These are phyloP conservation scores for Nannizzia gypsea DNA, from an alignment of 2,329 filamentous ascomycete genomes.

Conservation along the genomic window DNA sequence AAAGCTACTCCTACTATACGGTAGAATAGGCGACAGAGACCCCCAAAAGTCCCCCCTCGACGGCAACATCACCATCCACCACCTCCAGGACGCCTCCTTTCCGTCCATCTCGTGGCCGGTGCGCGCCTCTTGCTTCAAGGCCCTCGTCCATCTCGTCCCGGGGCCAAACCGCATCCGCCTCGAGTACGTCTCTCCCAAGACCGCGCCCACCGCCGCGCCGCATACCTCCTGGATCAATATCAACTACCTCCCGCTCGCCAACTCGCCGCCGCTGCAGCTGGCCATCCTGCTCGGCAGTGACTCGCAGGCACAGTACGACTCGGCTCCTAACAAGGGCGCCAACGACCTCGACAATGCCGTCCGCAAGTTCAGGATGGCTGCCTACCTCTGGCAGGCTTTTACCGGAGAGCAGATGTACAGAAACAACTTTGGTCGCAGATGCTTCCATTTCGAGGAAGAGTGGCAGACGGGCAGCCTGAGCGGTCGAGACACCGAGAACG, in stretches of 20 bases:
- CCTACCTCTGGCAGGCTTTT: slow-evolving; percentile 94
- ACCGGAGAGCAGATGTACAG: slow-evolving; percentile 94
- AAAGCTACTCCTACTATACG: slow-evolving; percentile 72
- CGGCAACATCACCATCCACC: slow-evolving; percentile 65
- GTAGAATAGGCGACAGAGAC: slow-evolving; percentile 58
- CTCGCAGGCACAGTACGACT: slow-evolving; percentile 75
- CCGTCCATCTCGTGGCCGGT: slow-evolving; percentile 80
- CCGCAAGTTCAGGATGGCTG: slow-evolving; percentile 85
- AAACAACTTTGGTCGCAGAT: slow-evolving; percentile 71
- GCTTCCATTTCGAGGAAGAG: slow-evolving; percentile 86
- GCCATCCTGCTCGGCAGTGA: slow-evolving; percentile 81
- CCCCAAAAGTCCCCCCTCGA: slow-evolving; percentile 56
- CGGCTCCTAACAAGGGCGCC: slow-evolving; percentile 67
- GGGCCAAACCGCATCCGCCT: slow-evolving; percentile 81
- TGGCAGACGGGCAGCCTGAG: slow-evolving; percentile 79
- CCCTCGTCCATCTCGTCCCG: slow-evolving; percentile 76
- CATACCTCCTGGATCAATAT: slow-evolving; percentile 72
- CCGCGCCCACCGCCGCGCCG: slow-evolving; percentile 51
- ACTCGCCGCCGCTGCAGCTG: slow-evolving; percentile 73
- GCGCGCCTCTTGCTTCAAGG: slow-evolving; percentile 80
- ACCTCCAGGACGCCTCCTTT: slow-evolving; percentile 67
- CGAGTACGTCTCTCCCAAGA: slow-evolving; percentile 73
- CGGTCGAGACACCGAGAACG: slow-evolving; percentile 56
- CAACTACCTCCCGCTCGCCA: slow-evolving; percentile 72
- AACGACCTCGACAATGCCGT: slow-evolving; percentile 71